A percentile compares a stretch with the other conserved stretches of the same genome.
Conservation (phyloP, 2,329 filamentous ascomycete species). For the Colletotrichum agaves region DNA sequence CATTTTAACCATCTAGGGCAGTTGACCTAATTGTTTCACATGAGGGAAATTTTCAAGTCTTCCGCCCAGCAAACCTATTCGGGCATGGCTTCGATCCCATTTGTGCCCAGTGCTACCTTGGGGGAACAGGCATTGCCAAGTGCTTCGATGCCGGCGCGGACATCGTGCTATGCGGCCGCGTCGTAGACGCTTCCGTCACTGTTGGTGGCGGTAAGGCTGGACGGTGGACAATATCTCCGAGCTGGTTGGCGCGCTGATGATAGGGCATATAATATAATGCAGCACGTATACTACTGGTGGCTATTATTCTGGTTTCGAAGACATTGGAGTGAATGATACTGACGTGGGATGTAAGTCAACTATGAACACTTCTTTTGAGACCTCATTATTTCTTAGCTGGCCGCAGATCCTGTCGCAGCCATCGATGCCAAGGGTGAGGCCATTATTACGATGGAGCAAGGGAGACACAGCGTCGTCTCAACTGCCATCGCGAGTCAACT, state of each 20-base stretch:
- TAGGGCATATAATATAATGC: conserved; percentile 42
- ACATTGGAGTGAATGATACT: conserved; percentile 38
- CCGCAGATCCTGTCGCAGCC: neutral
- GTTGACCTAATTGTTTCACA: neutral
- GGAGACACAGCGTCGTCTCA: conserved; percentile 53
- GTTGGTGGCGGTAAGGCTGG: conserved; percentile 59
- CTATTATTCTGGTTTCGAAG: conserved; percentile 46
- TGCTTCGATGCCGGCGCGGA: conserved; percentile 52
- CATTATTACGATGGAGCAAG: neutral
- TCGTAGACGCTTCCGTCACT: conserved; percentile 57
- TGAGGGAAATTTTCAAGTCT: neutral
- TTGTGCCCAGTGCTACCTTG: conserved; percentile 56
- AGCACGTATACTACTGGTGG: conserved; percentile 45
- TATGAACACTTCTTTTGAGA: neutral
- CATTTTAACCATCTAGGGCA: no score
- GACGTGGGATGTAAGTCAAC: conserved; percentile 33
- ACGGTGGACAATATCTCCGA: conserved; percentile 37
- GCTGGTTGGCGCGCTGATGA: conserved; percentile 40
- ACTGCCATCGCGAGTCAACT: conserved; percentile 55
- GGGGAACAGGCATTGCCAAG: conserved; percentile 57
- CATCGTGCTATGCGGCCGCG: conserved; percentile 55
- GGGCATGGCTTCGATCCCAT: conserved; percentile 44
- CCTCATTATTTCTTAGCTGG: neutral
- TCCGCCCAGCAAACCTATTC: conserved; percentile 40
- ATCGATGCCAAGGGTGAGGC: neutral